These are phyloP conservation scores for Urostyla sp. DNA, from an alignment of 73 alveolate species.

Conservation along the genomic window DNA sequence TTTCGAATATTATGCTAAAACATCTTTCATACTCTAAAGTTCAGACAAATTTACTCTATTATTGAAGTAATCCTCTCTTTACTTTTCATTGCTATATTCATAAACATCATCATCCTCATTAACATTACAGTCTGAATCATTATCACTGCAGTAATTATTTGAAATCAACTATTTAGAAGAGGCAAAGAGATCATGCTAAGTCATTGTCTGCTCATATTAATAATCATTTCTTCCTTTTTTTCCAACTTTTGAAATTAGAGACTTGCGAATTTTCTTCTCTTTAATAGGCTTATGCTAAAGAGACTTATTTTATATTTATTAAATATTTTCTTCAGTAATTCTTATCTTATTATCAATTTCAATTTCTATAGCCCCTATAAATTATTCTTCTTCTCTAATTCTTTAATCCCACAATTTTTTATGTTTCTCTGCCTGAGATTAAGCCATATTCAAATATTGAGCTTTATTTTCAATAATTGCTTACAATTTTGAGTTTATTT, in stretches of 20 bases:
- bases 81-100: too few species aligned
- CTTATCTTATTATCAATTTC: not conserved
- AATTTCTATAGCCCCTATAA: not conserved
- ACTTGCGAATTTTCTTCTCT: slow-evolving; percentile 30
- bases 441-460: not conserved
- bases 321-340: not conserved
- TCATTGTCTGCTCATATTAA: slow-evolving; percentile 7
- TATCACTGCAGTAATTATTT: too few species aligned
- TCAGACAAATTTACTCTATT: too few species aligned
- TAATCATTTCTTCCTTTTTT: not conserved
- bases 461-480: not conserved
- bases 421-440: not conserved
- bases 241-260: slow-evolving; percentile 12
- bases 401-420: not conserved
- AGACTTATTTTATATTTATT: not conserved
- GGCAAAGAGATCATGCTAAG: not conserved
- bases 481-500: not conserved
- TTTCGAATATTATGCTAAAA: too few species aligned
- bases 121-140: slow-evolving; percentile 32
- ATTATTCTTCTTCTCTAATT: not conserved
- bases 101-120: slow-evolving; percentile 25
- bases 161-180: too few species aligned
- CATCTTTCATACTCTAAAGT: too few species aligned
- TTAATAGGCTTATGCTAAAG: not conserved
- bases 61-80: too few species aligned